Evolutionary conservation across 108 stramenopile genomes (phyloP).

Genomic region (Fragilariopsis cylindrus): DNA sequence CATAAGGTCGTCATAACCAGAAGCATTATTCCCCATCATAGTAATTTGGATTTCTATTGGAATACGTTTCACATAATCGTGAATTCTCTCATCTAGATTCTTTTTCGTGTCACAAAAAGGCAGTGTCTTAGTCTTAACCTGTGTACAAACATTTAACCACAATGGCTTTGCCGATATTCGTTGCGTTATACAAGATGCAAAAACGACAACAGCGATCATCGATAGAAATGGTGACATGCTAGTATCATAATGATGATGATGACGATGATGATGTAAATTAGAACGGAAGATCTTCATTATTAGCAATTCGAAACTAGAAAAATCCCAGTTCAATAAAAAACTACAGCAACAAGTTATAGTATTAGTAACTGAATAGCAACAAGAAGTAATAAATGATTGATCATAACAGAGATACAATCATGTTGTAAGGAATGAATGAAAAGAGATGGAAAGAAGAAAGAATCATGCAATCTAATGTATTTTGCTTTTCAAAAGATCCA

Average conservation of each 20-base stretch:
- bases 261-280: too few relatives aligned
- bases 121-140: constrained; percentile 7
- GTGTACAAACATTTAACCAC: constrained; percentile 21
- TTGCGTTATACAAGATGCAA: neutral
- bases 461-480: too few relatives aligned
- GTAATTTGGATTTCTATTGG: constrained; percentile 34
- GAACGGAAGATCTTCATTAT: neutral
- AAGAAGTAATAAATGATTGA: too few relatives aligned
- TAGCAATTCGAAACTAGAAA: too few relatives aligned
- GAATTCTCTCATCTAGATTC: constrained; percentile 30
- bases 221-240: neutral
- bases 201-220: neutral
- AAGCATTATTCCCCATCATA: constrained; percentile 40
- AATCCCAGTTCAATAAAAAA: too few relatives aligned
- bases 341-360: too few relatives aligned
- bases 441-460: too few relatives aligned
- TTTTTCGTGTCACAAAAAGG: constrained; percentile 40
- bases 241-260: neutral
- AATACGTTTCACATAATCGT: constrained; percentile 35
- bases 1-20: constrained; percentile 24
- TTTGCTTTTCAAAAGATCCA: too few relatives aligned
- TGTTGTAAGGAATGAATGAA: too few relatives aligned
- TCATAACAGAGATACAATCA: too few relatives aligned
- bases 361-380: too few relatives aligned
- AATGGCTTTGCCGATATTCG: constrained; percentile 16